A percentile compares a stretch with the other conserved stretches of the same genome.
phyloP scores from a whole-genome alignment of 768 basidiomycete genomes.

The Lentinula sp. region DNA sequence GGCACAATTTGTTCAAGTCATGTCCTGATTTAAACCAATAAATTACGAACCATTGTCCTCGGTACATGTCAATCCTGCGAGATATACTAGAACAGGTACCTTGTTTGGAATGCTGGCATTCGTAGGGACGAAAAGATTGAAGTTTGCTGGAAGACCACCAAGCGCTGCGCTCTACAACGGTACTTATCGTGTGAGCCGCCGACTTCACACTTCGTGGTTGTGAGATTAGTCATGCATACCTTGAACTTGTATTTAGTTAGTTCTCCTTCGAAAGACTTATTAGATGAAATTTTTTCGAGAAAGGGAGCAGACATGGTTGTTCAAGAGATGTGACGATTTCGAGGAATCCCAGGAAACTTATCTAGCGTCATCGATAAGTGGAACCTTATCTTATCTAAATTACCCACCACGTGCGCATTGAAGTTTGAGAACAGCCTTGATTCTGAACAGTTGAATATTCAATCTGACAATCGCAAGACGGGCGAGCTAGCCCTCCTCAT shows the following conservation, averaged over 20 bases:
- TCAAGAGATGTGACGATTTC: not conserved
- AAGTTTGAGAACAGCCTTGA: not conserved
- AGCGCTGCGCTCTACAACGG: constrained; percentile 55
- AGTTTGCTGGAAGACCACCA: constrained; percentile 64
- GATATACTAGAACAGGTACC: constrained; percentile 72
- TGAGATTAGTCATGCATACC: constrained; percentile 35
- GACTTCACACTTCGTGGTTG: not conserved
- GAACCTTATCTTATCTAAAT: not conserved
- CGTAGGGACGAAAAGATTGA: constrained; percentile 87
- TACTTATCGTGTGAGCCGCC: not conserved
- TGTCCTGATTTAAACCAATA: not conserved
- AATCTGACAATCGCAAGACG: no score
- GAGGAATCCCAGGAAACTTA: not conserved
- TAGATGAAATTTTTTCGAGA: constrained; percentile 69
- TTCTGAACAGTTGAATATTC: no score
- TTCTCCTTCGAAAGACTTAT: constrained; percentile 76
- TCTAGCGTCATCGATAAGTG: not conserved
- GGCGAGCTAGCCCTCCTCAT: no score
- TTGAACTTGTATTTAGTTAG: constrained; percentile 85
- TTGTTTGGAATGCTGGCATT: constrained; percentile 40
- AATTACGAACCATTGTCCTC: constrained; percentile 73
- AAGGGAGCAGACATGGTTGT: not conserved
- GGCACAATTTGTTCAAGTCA: not conserved
- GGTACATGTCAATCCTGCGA: constrained; percentile 85
- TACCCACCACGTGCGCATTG: not conserved